Base-by-base conservation (phyloP, 495 filamentous ascomycete genomes). In the Hypoxylon fragiforme region DNA sequence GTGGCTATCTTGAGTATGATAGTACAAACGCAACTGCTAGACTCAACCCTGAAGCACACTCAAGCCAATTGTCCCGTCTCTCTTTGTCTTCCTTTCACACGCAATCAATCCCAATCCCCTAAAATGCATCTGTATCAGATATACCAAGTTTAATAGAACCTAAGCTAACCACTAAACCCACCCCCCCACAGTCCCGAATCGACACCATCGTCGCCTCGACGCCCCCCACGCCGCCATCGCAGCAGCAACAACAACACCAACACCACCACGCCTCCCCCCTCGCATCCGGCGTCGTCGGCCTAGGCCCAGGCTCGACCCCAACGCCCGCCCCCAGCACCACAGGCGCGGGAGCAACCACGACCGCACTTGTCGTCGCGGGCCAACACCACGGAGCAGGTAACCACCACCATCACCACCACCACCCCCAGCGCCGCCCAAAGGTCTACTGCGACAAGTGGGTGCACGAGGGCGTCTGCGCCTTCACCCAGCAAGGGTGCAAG, bases 381-480 rank as follows among this genome's bases (percentile, higher is more conserved):
- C 24, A 28, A 28, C 24, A 28, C 24, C 22, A 44, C 22, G 40
- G 40, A 4, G 7, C 7, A 15, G 20, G 16, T 6, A 14, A 6
- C 13, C 8, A 22, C 12, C 39, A 11, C 16, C 44, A 35, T 4
- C 15, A 43, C 2, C 39, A 13, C 4, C 39, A 24, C 2, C 42
- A 43, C n/a, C 20, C 35, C 8, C 45, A 19, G 11, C 37, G 60
- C 15, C 66, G 66, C 13, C 53, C 55, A 14, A 96, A 96, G 65
- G 72, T 84, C 39, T 94, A 86, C 68, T 95, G 91, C 73, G 88
- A 87, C 28, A 88, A 90, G 68, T 96, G 89, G 89, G 83, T 95
- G 35, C 84, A 86, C 53, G 84, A 85, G 37, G 91, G 91, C 24
- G 82, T 86, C 43, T 96, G 91, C 68, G 87, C 88, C 61, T 96